Percentiles rank a stretch among this genome's conserved stretches.
Conservation (phyloP, 495 filamentous ascomycete species). For the Echria macrotheca region DNA sequence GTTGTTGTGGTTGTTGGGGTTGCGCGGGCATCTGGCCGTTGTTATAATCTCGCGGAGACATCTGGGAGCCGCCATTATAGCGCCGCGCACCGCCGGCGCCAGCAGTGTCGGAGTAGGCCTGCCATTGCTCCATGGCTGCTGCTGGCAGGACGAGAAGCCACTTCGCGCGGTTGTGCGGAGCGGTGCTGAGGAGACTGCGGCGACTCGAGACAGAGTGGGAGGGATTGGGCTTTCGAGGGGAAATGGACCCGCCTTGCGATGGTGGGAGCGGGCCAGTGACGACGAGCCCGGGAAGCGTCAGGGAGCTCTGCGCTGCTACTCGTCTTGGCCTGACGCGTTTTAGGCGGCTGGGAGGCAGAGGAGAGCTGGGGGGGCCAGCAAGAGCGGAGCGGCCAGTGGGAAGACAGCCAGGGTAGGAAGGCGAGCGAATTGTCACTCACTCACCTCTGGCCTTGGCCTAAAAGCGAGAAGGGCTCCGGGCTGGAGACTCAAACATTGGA, state of each 20-base stretch:
- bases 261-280: slow-evolving; percentile 11
- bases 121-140: slow-evolving; percentile 57
- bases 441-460: too few species aligned
- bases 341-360: slow-evolving; percentile 8
- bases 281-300: slow-evolving; percentile 2
- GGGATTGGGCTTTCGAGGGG: slow-evolving; percentile 15
- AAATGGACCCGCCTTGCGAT: slow-evolving; percentile 11
- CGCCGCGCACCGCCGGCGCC: slow-evolving; percentile 41
- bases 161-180: background rate
- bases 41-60: slow-evolving; percentile 41
- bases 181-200: slow-evolving; percentile 15
- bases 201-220: slow-evolving; percentile 5
- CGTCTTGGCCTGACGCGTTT: slow-evolving; percentile 12
- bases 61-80: slow-evolving; percentile 46
- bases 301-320: background rate
- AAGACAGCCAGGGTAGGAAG: background rate
- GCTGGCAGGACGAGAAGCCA: slow-evolving; percentile 16
- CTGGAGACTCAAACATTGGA: too few species aligned
- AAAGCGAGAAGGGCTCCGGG: too few species aligned
- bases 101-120: slow-evolving; percentile 42
- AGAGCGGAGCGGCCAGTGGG: background rate
- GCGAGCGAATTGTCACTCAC: too few species aligned
- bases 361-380: background rate
- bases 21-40: slow-evolving; percentile 25
- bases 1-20: slow-evolving; percentile 48